Percentiles rank a stretch among this genome's conserved stretches.
phyloP scores from a whole-genome alignment of 306 rosid species.

The Cicer bijugum region DNA sequence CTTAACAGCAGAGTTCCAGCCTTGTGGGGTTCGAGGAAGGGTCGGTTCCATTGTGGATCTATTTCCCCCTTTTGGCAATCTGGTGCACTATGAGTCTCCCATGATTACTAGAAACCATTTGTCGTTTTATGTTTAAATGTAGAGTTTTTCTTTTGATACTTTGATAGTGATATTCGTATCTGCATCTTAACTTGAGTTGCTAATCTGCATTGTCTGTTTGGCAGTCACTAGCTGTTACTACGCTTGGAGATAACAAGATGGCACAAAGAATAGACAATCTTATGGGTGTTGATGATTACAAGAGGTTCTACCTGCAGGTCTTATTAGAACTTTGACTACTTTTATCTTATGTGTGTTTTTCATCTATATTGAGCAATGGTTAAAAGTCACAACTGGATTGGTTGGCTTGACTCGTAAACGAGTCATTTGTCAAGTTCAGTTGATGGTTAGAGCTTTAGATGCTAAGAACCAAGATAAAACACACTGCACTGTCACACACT shows the following conservation, averaged over 20 bases:
- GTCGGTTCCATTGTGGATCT: not conserved
- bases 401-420: conserved; percentile 17
- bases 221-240: conserved; percentile 89
- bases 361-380: conserved; percentile 31
- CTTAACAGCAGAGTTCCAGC: conserved; percentile 2
- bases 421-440: conserved; percentile 6
- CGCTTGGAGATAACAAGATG: conserved; percentile 94
- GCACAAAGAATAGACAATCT: conserved; percentile 93
- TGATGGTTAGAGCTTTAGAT: conserved; percentile 34
- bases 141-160: conserved; percentile 26
- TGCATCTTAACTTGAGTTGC: conserved; percentile 35
- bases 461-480: conserved; percentile 28
- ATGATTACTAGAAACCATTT: conserved; percentile 19
- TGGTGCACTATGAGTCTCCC: conserved; percentile 17
- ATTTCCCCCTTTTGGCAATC: conserved; percentile 37
- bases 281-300: conserved; percentile 75
- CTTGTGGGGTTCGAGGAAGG: not conserved
- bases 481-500: conserved; percentile 1
- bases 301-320: conserved; percentile 98
- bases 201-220: conserved; percentile 45
- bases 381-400: conserved; percentile 9
- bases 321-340: conserved; percentile 37
- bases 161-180: conserved; percentile 27
- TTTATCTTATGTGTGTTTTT: conserved; percentile 29
- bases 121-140: not conserved